phyloP scores from a whole-genome alignment of 495 filamentous ascomycete species.

The Extremus antarcticus region DNA sequence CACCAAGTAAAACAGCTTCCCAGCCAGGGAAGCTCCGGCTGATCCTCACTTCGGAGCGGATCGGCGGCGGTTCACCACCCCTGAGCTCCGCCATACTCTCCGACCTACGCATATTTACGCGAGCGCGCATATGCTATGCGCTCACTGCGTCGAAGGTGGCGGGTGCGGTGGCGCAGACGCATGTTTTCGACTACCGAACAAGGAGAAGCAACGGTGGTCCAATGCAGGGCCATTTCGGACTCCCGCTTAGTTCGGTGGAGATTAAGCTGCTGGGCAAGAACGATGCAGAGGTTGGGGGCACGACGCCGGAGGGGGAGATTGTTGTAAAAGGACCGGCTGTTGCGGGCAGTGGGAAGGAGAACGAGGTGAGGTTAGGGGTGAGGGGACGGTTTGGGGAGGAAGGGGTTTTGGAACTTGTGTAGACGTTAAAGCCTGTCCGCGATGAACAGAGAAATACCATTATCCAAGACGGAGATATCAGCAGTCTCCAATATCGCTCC shows the following conservation, averaged over 20 bases:
- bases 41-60: constrained; percentile 53
- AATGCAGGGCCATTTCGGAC: constrained; percentile 62
- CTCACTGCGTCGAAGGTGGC: constrained; percentile 72
- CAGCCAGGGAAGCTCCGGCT: constrained; percentile 67
- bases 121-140: constrained; percentile 74
- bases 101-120: constrained; percentile 69
- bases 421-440: too few species aligned
- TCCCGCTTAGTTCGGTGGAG: constrained; percentile 70
- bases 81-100: constrained; percentile 58
- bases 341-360: constrained; percentile 40
- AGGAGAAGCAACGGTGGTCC: constrained; percentile 31
- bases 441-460: too few species aligned
- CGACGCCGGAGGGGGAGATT: constrained; percentile 37
- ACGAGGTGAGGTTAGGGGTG: constrained; percentile 42
- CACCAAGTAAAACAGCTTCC: constrained; percentile 47
- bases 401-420: constrained; percentile 21
- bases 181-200: constrained; percentile 76
- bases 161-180: constrained; percentile 73
- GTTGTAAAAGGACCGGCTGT: constrained; percentile 57
- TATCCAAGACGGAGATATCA: too few species aligned
- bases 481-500: too few species aligned
- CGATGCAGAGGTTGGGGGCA: constrained; percentile 45
- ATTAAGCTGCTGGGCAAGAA: constrained; percentile 56
- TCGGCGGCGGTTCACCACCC: constrained; percentile 38
- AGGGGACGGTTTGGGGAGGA: constrained; percentile 26